Conservation (phyloP, 805 yeast genomes). For the Sugiyamaella valdiviana region DNA sequence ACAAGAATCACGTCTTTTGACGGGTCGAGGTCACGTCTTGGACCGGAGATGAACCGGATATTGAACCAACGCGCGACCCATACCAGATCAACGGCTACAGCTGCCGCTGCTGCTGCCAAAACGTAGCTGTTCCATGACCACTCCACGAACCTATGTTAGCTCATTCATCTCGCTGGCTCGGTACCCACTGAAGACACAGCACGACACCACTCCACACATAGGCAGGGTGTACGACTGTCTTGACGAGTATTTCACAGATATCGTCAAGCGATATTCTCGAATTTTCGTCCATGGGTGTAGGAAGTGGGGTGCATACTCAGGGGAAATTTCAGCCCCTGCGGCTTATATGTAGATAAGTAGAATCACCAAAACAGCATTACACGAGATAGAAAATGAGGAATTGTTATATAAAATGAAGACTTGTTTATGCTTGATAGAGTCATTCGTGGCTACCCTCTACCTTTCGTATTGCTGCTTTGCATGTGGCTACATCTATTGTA, state of each 20-base stretch:
- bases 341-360: not conserved
- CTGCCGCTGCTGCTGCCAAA: not conserved
- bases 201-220: conserved; percentile 9
- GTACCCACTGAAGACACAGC: not conserved
- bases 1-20: conserved; percentile 55
- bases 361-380: not conserved
- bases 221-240: conserved; percentile 12
- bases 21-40: conserved; percentile 4
- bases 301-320: not conserved
- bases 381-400: not conserved
- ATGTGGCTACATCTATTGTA: no score
- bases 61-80: conserved; percentile 4
- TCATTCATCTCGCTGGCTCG: not conserved
- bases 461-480: no score
- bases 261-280: conserved; percentile 9
- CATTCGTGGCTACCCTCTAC: no score
- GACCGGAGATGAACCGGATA: conserved; percentile 7
- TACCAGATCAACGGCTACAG: conserved; percentile 8
- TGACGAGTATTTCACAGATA: conserved; percentile 1
- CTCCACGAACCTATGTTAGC: not conserved
- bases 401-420: no score
- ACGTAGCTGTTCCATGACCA: not conserved
- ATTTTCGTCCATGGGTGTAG: not conserved
- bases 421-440: no score
- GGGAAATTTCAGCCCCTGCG: not conserved